phyloP scores from a whole-genome alignment of 1,284 basidiomycete genomes.

The Sutorius eximius region DNA sequence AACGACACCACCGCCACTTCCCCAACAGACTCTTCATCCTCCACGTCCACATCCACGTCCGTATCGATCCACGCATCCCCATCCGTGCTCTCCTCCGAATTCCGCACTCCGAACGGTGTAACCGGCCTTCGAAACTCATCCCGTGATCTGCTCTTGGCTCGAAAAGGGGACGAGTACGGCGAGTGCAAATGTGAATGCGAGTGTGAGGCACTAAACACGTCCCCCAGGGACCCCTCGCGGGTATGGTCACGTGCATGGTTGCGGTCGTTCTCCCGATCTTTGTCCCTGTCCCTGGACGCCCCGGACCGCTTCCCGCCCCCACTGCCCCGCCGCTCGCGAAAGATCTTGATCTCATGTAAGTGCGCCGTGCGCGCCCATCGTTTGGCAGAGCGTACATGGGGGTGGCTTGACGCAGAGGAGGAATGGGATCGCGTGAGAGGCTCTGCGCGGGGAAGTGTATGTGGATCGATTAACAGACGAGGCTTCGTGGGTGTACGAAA shows the following conservation, averaged over 20 bases:
- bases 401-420: conserved; percentile 29
- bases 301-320: conserved; percentile 8
- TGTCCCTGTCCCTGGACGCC: conserved; percentile 16
- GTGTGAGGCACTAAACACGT: conserved; percentile 12
- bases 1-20: conserved; percentile 16
- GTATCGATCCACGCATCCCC: conserved; percentile 32
- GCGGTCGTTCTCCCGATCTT: conserved; percentile 16
- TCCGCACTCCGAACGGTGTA: conserved; percentile 1
- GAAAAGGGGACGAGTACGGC: background rate
- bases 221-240: conserved; percentile 1
- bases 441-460: conserved; percentile 23
- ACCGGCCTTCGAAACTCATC: conserved; percentile 8
- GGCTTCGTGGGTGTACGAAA: conserved; percentile 30
- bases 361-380: conserved; percentile 71
- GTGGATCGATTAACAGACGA: conserved; percentile 17
- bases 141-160: background rate
- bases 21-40: conserved; percentile 13
- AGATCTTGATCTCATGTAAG: conserved; percentile 60
- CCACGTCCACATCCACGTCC: conserved; percentile 20
- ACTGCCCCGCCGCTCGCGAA: conserved; percentile 13
- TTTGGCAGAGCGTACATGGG: conserved; percentile 36
- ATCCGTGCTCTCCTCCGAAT: conserved; percentile 16
- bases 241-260: no score
- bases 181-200: background rate
- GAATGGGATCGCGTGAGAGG: conserved; percentile 26